phyloP scores from a whole-genome alignment of 2,329 filamentous ascomycete genomes.

The Talaromyces sp. region DNA sequence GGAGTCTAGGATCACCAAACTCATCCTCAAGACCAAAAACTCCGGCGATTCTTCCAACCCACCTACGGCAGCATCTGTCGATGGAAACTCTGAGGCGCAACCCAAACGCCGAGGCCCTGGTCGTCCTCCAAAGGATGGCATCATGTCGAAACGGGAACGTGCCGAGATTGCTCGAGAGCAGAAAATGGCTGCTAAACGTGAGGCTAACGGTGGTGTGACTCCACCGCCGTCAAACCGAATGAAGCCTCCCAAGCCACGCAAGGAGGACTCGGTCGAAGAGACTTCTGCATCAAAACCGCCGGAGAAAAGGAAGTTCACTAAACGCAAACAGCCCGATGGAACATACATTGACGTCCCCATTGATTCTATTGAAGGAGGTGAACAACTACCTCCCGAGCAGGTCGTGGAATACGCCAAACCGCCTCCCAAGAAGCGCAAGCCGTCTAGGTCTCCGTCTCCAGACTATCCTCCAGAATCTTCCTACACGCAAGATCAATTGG shows the following conservation, averaged over 20 bases:
- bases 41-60: slow-evolving; percentile 14
- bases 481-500: slow-evolving; percentile 59
- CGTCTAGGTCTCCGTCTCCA: slow-evolving; percentile 56
- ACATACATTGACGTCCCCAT: slow-evolving; percentile 34
- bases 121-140: slow-evolving; percentile 61
- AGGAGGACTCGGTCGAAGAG: slow-evolving; percentile 31
- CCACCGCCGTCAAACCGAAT: slow-evolving; percentile 31
- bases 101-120: slow-evolving; percentile 51
- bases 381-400: slow-evolving; percentile 28
- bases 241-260: slow-evolving; percentile 22
- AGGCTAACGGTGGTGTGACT: slow-evolving; percentile 43
- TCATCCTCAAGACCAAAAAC: slow-evolving; percentile 11
- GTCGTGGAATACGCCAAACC: slow-evolving; percentile 39
- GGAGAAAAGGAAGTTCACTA: slow-evolving; percentile 46
- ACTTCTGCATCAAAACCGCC: slow-evolving; percentile 26
- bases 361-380: slow-evolving; percentile 39
- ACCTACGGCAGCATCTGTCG: slow-evolving; percentile 23
- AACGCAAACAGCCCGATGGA: slow-evolving; percentile 41
- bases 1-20: slow-evolving; percentile 17
- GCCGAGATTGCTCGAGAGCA: slow-evolving; percentile 50
- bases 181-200: slow-evolving; percentile 45
- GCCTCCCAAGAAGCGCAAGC: slow-evolving; percentile 48
- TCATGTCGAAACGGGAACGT: slow-evolving; percentile 61
- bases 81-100: slow-evolving; percentile 30
- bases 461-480: slow-evolving; percentile 55